phyloP scores from a whole-genome alignment of 768 basidiomycete genomes.

The Lentinula boryana region DNA sequence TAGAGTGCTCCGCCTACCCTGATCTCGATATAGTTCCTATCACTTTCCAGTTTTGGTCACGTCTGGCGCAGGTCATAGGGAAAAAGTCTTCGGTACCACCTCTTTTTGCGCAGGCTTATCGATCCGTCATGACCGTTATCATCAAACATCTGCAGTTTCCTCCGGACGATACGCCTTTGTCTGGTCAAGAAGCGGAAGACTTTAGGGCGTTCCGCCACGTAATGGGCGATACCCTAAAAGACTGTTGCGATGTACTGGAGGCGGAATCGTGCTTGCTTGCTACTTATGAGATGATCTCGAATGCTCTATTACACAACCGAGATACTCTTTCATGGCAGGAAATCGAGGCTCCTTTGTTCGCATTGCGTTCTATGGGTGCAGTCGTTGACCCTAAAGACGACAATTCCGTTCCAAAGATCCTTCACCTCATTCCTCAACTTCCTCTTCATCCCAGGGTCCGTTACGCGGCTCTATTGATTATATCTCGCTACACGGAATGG shows the following conservation, averaged over 20 bases:
- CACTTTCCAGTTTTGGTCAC: constrained; percentile 99
- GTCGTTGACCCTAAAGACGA: constrained; percentile 82
- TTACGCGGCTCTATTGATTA: constrained; percentile 92
- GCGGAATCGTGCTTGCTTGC: constrained; percentile 77
- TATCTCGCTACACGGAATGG: constrained; percentile 97
- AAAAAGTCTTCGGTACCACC: constrained; percentile 68
- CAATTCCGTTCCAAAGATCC: constrained; percentile 88
- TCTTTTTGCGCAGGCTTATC: constrained; percentile 80
- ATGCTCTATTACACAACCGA: constrained; percentile 58
- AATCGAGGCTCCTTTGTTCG: constrained; percentile 95
- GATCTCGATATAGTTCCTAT: constrained; percentile 97
- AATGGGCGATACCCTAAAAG: constrained; percentile 98
- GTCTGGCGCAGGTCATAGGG: constrained; percentile 83
- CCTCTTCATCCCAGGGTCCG: constrained; percentile 88
- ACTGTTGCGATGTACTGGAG: constrained; percentile 92
- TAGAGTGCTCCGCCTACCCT: constrained; percentile 84
- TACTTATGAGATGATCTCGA: constrained; percentile 75
- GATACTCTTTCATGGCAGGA: constrained; percentile 83
- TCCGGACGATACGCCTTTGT: constrained; percentile 53
- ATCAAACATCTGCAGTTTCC: constrained; percentile 93
- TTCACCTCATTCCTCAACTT: constrained; percentile 88
- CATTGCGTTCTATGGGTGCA: constrained; percentile 97
- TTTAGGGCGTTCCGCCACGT: constrained; percentile 95
- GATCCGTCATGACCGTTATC: constrained; percentile 76
- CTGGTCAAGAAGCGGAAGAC: constrained; percentile 84